Base-by-base conservation (phyloP, 2,329 filamentous ascomycete genomes). In the Phialocephala subalpina region DNA sequence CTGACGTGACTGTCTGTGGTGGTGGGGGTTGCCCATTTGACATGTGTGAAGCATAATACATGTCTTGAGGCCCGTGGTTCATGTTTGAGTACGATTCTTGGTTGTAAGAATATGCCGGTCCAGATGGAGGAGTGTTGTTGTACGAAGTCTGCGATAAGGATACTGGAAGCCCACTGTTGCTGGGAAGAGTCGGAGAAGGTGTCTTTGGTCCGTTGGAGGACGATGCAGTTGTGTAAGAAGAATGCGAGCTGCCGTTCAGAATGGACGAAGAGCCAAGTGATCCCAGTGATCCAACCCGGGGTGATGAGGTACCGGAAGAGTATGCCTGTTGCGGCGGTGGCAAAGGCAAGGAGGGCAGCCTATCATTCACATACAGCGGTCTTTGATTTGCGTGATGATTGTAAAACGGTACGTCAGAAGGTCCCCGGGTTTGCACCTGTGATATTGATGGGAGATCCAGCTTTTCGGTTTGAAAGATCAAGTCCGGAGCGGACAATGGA, bases 401-500 rank as follows among this genome's bases (percentile, higher is more conserved):
- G 82, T 90, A 92, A 82, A 88, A 93, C 79, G 84, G 80, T 75
- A 86, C 84, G 81, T 94, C 90, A 81, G 87, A 85, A 78, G 86
- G 85, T 84, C 90, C 90, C 88, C 92, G 90, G 87, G 90, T 88
- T 82, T 92, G 90, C 83, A 92, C 88, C 84, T 92, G 90, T 78
- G 91, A 91, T 78, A 94, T 91, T 82, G 92, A 92, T 83, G 92
- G 92, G 81, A 94, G 89, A 92, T 94, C 93, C 93, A 97, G 93
- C 86, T 94, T 96, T 90, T 88, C 92, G 92, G 89, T 91, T 82
- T 88, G 66, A 68, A 56, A 52, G 69, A 64, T 73, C 68, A 72
- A 70, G 74, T 74, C 75, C 74, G 65, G 60, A 62, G 61, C 70
- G 73, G 74, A 77, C 73, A 71, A 67, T 70, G 69, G 65, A 66